Conservation (phyloP, 176 grass and related monocot species). For the Hsuehochloa calcarea region DNA sequence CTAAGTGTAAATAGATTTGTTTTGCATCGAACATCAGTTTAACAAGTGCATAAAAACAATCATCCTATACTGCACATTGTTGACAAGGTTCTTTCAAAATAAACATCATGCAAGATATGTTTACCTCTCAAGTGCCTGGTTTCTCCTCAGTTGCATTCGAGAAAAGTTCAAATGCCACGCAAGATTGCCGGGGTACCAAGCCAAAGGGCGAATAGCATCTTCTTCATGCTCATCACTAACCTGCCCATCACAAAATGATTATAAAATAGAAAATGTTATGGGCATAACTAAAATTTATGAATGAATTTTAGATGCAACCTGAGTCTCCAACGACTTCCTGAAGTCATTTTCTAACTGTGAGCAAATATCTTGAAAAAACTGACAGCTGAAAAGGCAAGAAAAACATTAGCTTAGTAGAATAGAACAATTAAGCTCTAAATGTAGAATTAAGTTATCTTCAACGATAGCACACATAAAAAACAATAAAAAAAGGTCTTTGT, state of each 20-base stretch:
- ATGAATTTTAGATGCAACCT: slow-evolving; percentile 48
- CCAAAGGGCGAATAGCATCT: slow-evolving; percentile 83
- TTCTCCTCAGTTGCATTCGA: slow-evolving; percentile 96
- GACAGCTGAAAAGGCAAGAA: slow-evolving; percentile 57
- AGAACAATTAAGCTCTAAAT: slow-evolving; percentile 24
- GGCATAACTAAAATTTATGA: background rate
- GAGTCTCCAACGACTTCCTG: slow-evolving; percentile 68
- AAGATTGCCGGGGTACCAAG: slow-evolving; percentile 98
- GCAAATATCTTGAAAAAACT: slow-evolving; percentile 84
- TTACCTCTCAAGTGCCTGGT: slow-evolving; percentile 96
- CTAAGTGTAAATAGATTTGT: background rate
- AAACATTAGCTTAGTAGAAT: slow-evolving; percentile 17
- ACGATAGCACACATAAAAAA: background rate
- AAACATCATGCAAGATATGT: background rate
- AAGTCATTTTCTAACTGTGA: slow-evolving; percentile 93
- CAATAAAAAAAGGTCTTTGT: background rate
- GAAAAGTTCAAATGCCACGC: slow-evolving; percentile 99
- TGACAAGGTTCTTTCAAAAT: slow-evolving; percentile 18
- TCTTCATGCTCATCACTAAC: slow-evolving; percentile 70
- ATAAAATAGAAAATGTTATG: slow-evolving; percentile 12
- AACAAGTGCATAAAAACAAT: background rate
- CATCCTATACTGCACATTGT: background rate
- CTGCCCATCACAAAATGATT: slow-evolving; percentile 41
- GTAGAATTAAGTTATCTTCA: slow-evolving; percentile 4
- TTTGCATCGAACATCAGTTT: background rate